A percentile compares a stretch with the other conserved stretches of the same genome.
Conservation (phyloP, 129 eudicot genomes). For the Flaveria brownii region DNA sequence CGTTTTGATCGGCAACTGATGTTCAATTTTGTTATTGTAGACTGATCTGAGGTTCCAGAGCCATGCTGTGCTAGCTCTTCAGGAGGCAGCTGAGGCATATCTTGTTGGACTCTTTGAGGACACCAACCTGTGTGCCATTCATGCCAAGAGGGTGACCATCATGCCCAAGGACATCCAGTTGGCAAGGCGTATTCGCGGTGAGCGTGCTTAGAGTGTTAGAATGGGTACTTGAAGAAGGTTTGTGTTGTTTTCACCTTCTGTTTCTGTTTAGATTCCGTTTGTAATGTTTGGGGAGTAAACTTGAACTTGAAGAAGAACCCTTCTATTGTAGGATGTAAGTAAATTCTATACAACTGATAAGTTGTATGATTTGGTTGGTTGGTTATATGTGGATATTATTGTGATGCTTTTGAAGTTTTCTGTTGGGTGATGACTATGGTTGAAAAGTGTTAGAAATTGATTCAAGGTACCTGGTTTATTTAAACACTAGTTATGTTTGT, state of each 20-base stretch:
- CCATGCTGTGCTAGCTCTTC: conserved; percentile 83
- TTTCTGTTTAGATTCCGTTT: conserved; percentile 6
- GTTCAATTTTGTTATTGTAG: conserved; percentile 28
- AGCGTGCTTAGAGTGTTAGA: conserved; percentile 64
- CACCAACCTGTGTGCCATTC: conserved; percentile 83
- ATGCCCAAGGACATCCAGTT: conserved; percentile 95
- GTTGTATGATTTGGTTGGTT: conserved; percentile 2
- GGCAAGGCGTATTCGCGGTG: conserved; percentile 91
- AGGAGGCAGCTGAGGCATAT: conserved; percentile 86
- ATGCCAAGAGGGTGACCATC: conserved; percentile 89
- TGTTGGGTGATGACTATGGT: neutral
- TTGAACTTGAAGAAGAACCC: conserved; percentile 20
- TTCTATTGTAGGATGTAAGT: conserved; percentile 31
- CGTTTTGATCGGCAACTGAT: neutral
- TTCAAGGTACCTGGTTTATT: no score
- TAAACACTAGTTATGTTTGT: no score
- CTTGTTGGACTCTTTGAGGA: conserved; percentile 80
- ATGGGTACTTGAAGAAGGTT: neutral
- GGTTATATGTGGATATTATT: conserved; percentile 2
- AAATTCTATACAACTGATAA: conserved; percentile 21
- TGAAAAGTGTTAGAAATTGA: no score
- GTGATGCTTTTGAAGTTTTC: neutral
- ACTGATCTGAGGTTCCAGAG: conserved; percentile 94
- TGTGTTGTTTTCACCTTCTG: neutral
- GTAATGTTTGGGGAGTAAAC: conserved; percentile 14